phyloP scores from a whole-genome alignment of 225 moss, liverwort and hornwort species.

The Rhytidiadelphus loreus region DNA sequence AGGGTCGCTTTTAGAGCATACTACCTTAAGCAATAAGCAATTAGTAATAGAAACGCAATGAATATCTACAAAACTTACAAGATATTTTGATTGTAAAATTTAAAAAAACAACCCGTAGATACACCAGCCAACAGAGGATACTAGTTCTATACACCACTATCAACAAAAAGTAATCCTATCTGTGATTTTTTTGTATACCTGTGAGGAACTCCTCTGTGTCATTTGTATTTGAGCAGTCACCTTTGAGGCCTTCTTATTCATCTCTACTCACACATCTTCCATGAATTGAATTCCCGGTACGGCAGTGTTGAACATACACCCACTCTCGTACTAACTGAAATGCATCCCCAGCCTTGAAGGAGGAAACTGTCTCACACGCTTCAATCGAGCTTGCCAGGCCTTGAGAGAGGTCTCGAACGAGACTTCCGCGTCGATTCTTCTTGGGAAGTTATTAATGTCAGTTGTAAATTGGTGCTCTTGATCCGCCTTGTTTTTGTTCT shows the following conservation, averaged over 20 bases:
- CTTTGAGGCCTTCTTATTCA: neutral
- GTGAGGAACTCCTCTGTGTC: neutral
- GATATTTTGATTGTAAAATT: neutral
- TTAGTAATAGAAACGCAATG: neutral
- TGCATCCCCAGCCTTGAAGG: neutral
- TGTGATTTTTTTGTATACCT: neutral
- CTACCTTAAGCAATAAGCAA: no score
- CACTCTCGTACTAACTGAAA: neutral
- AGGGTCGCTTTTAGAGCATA: no score
- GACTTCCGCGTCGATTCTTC: neutral
- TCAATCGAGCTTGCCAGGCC: neutral
- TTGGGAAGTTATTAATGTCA: neutral
- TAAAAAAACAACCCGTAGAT: neutral
- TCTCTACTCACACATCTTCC: neutral
- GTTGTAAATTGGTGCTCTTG: neutral
- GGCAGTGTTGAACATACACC: neutral
- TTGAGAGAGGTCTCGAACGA: neutral
- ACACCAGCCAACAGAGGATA: neutral
- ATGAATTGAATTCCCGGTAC: neutral
- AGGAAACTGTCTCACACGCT: neutral
- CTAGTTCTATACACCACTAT: neutral
- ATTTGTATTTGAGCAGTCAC: neutral
- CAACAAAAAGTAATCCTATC: neutral
- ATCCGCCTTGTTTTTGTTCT: neutral
- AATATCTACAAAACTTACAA: neutral